A percentile compares a stretch with the other conserved stretches of the same genome.
These are phyloP conservation scores for Picea glauca DNA, from an alignment of 75 land plant genomes.

Conservation along the genomic window DNA sequence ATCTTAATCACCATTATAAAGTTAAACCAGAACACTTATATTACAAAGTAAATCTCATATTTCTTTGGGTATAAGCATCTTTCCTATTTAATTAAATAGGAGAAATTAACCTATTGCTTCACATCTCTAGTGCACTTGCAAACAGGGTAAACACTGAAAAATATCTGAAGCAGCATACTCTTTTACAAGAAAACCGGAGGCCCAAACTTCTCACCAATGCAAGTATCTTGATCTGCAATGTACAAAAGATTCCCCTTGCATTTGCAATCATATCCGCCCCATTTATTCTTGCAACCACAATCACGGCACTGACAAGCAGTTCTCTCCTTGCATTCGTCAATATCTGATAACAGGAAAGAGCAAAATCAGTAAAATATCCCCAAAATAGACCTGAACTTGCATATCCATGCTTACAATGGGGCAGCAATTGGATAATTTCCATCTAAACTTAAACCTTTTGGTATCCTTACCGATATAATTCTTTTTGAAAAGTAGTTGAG, in stretches of 20 bases:
- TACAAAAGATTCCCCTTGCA: constrained; percentile 73
- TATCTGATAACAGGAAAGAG: constrained; percentile 42
- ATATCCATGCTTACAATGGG: background rate
- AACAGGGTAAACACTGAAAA: background rate
- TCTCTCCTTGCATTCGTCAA: constrained; percentile 83
- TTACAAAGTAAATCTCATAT: background rate
- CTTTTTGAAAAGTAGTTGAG: background rate
- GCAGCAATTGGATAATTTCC: background rate
- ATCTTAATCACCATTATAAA: background rate
- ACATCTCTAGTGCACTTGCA: background rate
- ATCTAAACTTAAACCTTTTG: background rate
- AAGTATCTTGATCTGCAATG: constrained; percentile 81
- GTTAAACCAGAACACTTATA: background rate
- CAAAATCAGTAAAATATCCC: background rate
- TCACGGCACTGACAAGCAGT: constrained; percentile 77
- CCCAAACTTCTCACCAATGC: constrained; percentile 56
- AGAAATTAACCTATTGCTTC: background rate
- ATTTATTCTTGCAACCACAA: constrained; percentile 92
- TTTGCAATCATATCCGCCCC: constrained; percentile 93
- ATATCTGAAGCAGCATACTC: background rate
- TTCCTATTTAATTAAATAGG: background rate
- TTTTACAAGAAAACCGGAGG: background rate
- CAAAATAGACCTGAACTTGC: background rate
- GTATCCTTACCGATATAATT: background rate
- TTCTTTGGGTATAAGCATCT: background rate